phyloP scores from a whole-genome alignment of 2,329 filamentous ascomycete species.

The Arachnomyces sp. region DNA sequence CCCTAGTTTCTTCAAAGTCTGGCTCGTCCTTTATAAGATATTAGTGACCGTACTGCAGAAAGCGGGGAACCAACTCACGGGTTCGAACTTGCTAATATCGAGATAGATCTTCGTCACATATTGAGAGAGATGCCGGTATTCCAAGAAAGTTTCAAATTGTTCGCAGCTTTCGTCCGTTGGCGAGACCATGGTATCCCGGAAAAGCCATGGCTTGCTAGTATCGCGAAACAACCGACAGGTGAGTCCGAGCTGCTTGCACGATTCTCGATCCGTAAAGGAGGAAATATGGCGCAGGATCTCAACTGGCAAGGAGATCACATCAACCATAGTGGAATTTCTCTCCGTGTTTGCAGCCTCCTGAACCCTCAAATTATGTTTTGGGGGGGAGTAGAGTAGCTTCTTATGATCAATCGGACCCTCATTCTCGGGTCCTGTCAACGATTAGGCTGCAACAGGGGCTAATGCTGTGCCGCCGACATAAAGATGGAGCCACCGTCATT shows the following conservation, averaged over 20 bases:
- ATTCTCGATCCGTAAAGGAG: not conserved
- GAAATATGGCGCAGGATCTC: constrained; percentile 1
- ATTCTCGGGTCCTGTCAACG: too few species aligned
- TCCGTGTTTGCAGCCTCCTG: too few species aligned
- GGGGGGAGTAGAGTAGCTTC: too few species aligned
- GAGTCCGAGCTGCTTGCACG: not conserved
- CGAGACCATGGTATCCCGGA: not conserved
- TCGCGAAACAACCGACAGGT: not conserved
- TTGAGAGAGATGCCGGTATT: not conserved
- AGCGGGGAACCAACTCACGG: not conserved
- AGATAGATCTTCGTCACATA: constrained; percentile 2
- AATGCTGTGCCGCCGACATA: too few species aligned
- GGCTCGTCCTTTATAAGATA: too few species aligned
- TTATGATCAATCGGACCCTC: too few species aligned
- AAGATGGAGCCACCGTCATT: too few species aligned
- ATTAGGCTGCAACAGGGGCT: too few species aligned
- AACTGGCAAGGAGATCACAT: not conserved
- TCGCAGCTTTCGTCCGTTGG: not conserved
- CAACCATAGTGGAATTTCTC: too few species aligned
- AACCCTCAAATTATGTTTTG: too few species aligned
- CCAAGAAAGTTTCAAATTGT: not conserved
- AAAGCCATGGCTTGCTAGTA: not conserved
- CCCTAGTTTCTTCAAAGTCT: too few species aligned
- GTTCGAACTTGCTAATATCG: not conserved
- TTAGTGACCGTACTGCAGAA: too few species aligned